Conservation (phyloP, 2,329 filamentous ascomycete species). For the Colletotrichum sp. region DNA sequence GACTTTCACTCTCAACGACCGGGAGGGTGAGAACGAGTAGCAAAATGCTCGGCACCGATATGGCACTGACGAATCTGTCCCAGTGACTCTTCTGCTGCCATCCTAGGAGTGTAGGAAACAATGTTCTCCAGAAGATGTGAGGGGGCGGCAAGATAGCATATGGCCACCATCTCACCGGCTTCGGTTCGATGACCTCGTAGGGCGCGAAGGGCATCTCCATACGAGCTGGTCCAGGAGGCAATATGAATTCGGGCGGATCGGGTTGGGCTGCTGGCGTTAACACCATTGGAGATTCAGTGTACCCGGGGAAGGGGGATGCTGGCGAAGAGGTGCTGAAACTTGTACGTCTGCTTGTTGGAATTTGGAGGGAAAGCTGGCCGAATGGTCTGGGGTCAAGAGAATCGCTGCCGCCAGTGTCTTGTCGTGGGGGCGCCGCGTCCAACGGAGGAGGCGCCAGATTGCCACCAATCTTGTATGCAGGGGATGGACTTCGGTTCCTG, state of each 20-base stretch:
- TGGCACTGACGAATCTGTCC: constrained; percentile 80
- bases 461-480: constrained; percentile 42
- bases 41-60: constrained; percentile 90
- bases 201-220: constrained; percentile 53
- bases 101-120: constrained; percentile 86
- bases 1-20: constrained; percentile 77
- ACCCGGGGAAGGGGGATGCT: constrained; percentile 71
- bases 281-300: constrained; percentile 61
- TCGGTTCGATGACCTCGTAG: constrained; percentile 43
- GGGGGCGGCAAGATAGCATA: constrained; percentile 76
- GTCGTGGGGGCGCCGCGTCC: constrained; percentile 16
- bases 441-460: constrained; percentile 47
- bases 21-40: constrained; percentile 89
- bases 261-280: constrained; percentile 45
- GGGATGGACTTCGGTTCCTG: constrained; percentile 32
- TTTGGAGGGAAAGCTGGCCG: constrained; percentile 46
- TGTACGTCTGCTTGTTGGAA: constrained; percentile 50
- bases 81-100: constrained; percentile 86
- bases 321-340: constrained; percentile 53
- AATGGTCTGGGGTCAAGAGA: neutral
- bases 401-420: constrained; percentile 1
- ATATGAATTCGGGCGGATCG: constrained; percentile 58
- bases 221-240: constrained; percentile 49
- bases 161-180: constrained; percentile 79
- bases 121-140: constrained; percentile 70